Conservation (phyloP, 371 early-diverging fungal species). For the Mucor saturninus region DNA sequence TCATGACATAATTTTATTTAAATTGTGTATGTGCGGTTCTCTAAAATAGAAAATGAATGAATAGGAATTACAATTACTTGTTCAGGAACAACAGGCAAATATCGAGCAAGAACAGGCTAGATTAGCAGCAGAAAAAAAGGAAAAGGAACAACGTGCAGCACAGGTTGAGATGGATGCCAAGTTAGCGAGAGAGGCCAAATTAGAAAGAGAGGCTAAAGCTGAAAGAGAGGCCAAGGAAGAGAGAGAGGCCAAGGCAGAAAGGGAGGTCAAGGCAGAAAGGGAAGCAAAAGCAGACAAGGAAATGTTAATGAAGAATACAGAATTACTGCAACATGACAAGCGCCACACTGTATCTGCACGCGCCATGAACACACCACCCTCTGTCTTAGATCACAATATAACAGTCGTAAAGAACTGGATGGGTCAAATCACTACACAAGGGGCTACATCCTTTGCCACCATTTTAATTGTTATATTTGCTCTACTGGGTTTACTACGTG, state of each 20-base stretch:
- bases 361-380: not conserved
- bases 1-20: slow-evolving; percentile 8
- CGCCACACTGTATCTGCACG: not conserved
- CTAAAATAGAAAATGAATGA: no score
- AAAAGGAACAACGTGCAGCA: slow-evolving; percentile 22
- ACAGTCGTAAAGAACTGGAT: slow-evolving; percentile 33
- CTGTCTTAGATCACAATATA: not conserved
- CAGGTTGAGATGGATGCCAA: slow-evolving; percentile 13
- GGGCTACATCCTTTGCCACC: slow-evolving; percentile 25
- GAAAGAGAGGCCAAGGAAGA: slow-evolving; percentile 11
- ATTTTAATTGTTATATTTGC: slow-evolving; percentile 37
- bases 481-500: slow-evolving; percentile 33
- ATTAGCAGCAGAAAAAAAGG: slow-evolving; percentile 7
- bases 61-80: slow-evolving; percentile 17
- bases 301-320: not conserved
- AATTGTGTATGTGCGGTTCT: no score
- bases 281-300: slow-evolving; percentile 3
- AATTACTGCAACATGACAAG: not conserved
- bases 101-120: slow-evolving; percentile 1
- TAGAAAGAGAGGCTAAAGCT: slow-evolving; percentile 15
- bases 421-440: slow-evolving; percentile 23
- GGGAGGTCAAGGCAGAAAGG: slow-evolving; percentile 12
- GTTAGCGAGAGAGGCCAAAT: not conserved
- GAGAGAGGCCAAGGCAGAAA: slow-evolving; percentile 9
- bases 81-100: slow-evolving; percentile 21